A percentile compares a stretch with the other conserved stretches of the same genome.
phyloP scores from a whole-genome alignment of 108 stramenopile genomes.

The Cyclotella distinguenda region DNA sequence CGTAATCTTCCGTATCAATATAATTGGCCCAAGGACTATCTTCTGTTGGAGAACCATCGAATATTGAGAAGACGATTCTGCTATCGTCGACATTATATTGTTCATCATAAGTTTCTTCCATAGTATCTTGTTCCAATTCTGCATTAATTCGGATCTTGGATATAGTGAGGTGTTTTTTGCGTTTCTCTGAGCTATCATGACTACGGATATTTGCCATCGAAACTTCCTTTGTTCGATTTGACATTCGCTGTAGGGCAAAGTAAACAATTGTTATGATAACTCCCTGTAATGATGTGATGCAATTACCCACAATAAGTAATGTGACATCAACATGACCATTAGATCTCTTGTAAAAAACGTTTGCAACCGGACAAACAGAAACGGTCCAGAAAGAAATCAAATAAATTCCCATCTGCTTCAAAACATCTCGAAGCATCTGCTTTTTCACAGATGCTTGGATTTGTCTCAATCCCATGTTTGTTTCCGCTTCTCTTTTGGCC shows the following conservation, averaged over 20 bases:
- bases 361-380: not conserved
- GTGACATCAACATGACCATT: not conserved
- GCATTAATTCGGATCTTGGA: slow-evolving; percentile 1
- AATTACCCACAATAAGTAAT: not conserved
- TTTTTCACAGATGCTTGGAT: not conserved
- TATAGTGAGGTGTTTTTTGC: not conserved
- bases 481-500: not conserved
- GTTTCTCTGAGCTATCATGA: not conserved
- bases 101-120: not conserved
- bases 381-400: slow-evolving; percentile 1
- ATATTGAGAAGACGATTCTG: not conserved
- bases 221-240: not conserved
- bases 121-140: not conserved
- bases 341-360: not conserved
- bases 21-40: slow-evolving; percentile 8
- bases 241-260: slow-evolving; percentile 9
- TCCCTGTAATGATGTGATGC: slow-evolving; percentile 3
- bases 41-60: slow-evolving; percentile 9
- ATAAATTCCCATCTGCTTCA: slow-evolving; percentile 4
- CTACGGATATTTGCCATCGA: not conserved
- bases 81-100: not conserved
- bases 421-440: slow-evolving; percentile 1
- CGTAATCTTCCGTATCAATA: slow-evolving; percentile 3
- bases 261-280: slow-evolving; percentile 2
- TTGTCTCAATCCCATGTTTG: not conserved